Evolutionary conservation across 2,329 filamentous ascomycete species (phyloP).

Genomic region (Balansia obtecta): DNA sequence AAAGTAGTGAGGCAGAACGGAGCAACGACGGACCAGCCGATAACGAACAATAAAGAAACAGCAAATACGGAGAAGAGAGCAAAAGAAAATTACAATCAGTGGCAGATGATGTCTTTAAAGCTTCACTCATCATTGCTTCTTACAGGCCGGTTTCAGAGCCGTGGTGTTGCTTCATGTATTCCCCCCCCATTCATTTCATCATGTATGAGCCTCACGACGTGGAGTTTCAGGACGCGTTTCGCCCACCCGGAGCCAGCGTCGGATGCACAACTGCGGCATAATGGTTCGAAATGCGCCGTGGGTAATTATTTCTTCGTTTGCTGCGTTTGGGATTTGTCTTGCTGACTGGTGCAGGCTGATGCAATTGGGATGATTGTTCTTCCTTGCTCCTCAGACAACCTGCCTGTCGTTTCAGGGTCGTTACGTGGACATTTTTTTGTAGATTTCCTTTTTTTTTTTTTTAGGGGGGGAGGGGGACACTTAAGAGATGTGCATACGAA

Average conservation of each 20-base stretch:
- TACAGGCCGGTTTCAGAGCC: not conserved
- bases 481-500: too few species aligned
- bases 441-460: too few species aligned
- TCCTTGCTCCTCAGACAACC: too few species aligned
- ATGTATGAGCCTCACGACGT: not conserved
- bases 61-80: not conserved
- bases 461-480: too few species aligned
- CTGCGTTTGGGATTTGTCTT: too few species aligned
- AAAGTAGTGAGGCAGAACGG: not conserved
- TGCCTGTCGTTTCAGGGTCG: too few species aligned
- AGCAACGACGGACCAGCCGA: not conserved
- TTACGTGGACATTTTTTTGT: too few species aligned
- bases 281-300: not conserved
- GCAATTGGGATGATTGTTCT: too few species aligned
- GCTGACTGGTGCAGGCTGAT: too few species aligned
- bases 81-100: not conserved
- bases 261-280: not conserved
- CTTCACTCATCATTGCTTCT: not conserved
- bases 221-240: not conserved
- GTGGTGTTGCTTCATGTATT: not conserved
- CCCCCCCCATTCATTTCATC: not conserved
- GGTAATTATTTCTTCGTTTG: not conserved
- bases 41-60: not conserved
- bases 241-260: not conserved
- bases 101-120: not conserved